Base-by-base conservation (phyloP, 2,329 filamentous ascomycete genomes). In the Hypoxylon sp. region DNA sequence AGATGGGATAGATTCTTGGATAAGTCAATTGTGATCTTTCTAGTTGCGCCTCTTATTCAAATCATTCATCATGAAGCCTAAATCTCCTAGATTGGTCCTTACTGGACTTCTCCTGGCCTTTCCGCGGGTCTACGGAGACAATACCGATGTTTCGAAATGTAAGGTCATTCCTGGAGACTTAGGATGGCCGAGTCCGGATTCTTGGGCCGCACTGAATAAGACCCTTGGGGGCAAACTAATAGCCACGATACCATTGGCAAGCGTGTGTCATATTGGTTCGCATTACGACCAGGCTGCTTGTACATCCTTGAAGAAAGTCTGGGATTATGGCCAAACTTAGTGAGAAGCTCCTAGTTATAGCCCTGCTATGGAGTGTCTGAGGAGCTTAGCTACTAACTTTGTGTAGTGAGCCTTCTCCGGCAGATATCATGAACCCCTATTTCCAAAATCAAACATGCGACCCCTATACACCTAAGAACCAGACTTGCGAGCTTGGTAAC, bases 401-500 rank as follows among this genome's bases (percentile, higher is more conserved):
- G 24, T 46, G 24, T n/a, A 55, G 51, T 33, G 29, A 47, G 24
- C 26, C 24, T 8, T 31, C 14, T 3, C 59, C 63, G 24, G 59
- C 44, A 13, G 63, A 70, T 29, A 48, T 67, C 13, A 37, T 67
- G 22, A 66, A 58, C 22, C 42, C 48, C 9, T 64, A 71, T 48
- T 81, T 79, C 50, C 75, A 78, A 46, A 82, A 82, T 66, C 71
- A 76, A 22, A 78, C 74, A 35, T 83, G 81, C 60, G 78, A 79
- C 19, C 80, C 82, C 1, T 82, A 80, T 63, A 77, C 77, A 6
- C 35, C 81, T 67, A 70, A 81, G 77, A 62, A 74, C 59, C 44
- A 81, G 0, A 78, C 77, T 1, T 86, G 85, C 67, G 71, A 76
- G 0, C 63, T 85, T 10, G 85, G 84, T 8, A 83, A 81, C 59